Base-by-base conservation (phyloP, 768 basidiomycete species). In the Tulasnella sp. region DNA sequence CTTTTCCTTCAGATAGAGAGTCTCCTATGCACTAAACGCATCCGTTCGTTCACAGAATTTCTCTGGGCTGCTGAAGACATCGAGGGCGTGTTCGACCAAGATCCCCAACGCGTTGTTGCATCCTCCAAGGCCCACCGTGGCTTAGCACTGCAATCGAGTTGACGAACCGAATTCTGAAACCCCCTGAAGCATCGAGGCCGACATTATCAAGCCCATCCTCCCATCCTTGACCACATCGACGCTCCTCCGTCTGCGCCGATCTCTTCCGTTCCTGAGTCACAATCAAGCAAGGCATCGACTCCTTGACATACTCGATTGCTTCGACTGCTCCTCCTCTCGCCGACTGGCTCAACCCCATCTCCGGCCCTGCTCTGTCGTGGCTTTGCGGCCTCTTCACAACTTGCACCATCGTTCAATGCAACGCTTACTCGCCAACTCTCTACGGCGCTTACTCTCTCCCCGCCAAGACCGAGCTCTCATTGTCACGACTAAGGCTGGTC, bases 1-100 rank as follows among this genome's bases (percentile, higher is more conserved):
- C 5, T 32, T 37, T 14, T 9, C 32, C 29, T 32, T n/a, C n/a
- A n/a, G n/a, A 59, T n/a, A n/a, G n/a, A n/a, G n/a, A n/a, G n/a
- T n/a, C 69, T 73, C 75, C 39, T 62, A 64, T 74, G 74, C 76
- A 35, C 59, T 47, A 14, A 40, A 79, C 67, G 32, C 32, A 70
- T 37, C 29, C 12, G 64, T 67, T 14, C 35, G 7, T 40, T 75
- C 67, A 22, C 76, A 94, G 92, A 96, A 98, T 80, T 98, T 95
- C 87, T 98, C 16, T 98, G 96, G 95, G 91, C 92, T 42, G 91
- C 94, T 2, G 96, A 98, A 80, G 97, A 99, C 79, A 95, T 98
- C 75, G 97, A 98, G 74, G 96, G 95, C 16, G 94, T 99, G 42
- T 97, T 98, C 78, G 97, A 98, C 81, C 94, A 96, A 82, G 97